Evolutionary conservation across 2,329 filamentous ascomycete genomes (phyloP).

Genomic region (Xylaria polymorpha): DNA sequence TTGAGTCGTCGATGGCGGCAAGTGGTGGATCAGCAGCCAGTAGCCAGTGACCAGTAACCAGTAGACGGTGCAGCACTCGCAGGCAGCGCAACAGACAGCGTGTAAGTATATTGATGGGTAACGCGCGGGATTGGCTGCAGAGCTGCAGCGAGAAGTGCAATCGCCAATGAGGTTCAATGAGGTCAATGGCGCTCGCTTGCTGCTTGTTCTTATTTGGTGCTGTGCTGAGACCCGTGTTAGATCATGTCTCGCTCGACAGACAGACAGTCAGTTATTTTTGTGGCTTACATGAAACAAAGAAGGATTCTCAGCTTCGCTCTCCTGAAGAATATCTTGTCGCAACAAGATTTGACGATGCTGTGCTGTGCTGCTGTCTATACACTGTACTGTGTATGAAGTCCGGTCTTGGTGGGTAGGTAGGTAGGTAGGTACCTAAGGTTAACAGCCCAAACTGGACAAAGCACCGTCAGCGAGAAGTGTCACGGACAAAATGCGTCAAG

Average conservation of each 20-base stretch:
- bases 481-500: slow-evolving; percentile 1
- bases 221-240: slow-evolving; percentile 29
- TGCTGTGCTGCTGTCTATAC: background rate
- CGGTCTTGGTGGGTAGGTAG: too few species aligned
- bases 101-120: slow-evolving; percentile 28
- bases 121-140: slow-evolving; percentile 44
- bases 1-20: slow-evolving; percentile 44
- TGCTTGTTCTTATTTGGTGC: slow-evolving; percentile 5
- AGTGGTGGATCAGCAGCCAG: slow-evolving; percentile 38
- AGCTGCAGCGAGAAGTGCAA: slow-evolving; percentile 36
- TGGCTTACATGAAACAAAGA: slow-evolving; percentile 29
- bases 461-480: slow-evolving; percentile 9
- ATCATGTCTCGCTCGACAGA: slow-evolving; percentile 1
- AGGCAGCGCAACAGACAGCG: slow-evolving; percentile 17
- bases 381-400: background rate
- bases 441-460: background rate
- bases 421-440: background rate
- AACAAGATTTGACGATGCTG: slow-evolving; percentile 3
- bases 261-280: background rate
- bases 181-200: background rate
- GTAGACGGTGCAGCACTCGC: background rate
- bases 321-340: slow-evolving; percentile 4
- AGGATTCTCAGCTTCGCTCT: slow-evolving; percentile 27
- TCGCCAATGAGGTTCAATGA: slow-evolving; percentile 19
- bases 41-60: slow-evolving; percentile 31